These are phyloP conservation scores for Fusarium denticulatum DNA, from an alignment of 2,329 filamentous ascomycete genomes.

Conservation along the genomic window DNA sequence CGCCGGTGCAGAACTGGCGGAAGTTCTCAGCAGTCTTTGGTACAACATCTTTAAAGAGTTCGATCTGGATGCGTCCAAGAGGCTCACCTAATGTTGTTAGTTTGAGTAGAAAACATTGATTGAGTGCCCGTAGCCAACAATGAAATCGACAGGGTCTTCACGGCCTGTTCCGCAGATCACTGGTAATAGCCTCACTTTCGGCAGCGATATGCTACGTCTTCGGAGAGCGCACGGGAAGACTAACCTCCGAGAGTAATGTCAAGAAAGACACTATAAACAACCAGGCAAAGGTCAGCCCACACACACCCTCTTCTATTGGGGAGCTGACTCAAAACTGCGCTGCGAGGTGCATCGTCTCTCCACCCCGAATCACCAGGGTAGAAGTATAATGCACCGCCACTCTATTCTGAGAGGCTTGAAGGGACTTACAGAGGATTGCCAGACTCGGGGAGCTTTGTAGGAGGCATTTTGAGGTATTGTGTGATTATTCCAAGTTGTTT, in stretches of 20 bases:
- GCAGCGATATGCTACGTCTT: conserved; percentile 5
- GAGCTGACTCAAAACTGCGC: conserved; percentile 29
- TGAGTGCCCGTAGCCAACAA: not conserved
- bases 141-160: not conserved
- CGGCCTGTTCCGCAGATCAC: not conserved
- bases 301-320: conserved; percentile 18
- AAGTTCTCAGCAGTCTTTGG: conserved; percentile 97
- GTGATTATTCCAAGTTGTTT: not conserved
- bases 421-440: conserved; percentile 59
- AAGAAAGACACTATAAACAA: conserved; percentile 69
- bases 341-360: conserved; percentile 25
- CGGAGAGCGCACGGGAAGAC: conserved; percentile 26
- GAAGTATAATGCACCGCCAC: conserved; percentile 26
- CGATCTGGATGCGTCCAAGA: conserved; percentile 87
- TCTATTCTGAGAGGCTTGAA: not conserved
- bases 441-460: conserved; percentile 57
- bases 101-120: not conserved
- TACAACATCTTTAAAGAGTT: conserved; percentile 86
- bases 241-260: conserved; percentile 81
- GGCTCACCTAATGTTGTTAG: conserved; percentile 71
- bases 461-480: conserved; percentile 49
- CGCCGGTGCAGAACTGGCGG: conserved; percentile 94
- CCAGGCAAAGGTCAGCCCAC: conserved; percentile 38
- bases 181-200: conserved; percentile 36
- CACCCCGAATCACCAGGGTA: conserved; percentile 24